Percentiles rank a stretch among this genome's conserved stretches.
Evolutionary conservation across 257 asterid genomes (phyloP).

Genomic region (Solanum clarkiae): DNA sequence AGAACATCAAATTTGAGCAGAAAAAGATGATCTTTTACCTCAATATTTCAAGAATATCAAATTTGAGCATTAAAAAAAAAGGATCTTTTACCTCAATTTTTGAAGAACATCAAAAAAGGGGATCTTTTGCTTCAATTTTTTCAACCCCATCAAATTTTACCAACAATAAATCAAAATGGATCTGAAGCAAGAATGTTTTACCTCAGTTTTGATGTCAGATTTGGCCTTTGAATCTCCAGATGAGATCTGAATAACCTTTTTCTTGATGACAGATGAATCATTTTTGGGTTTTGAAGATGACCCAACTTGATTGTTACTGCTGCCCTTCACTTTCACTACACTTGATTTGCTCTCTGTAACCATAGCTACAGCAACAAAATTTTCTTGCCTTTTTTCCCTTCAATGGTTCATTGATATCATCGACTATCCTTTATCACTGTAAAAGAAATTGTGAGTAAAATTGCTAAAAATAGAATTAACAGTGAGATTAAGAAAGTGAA

Average conservation of each 20-base stretch:
- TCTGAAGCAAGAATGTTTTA: neutral
- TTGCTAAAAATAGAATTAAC: neutral
- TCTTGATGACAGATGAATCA: conserved; percentile 30
- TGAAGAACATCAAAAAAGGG: neutral
- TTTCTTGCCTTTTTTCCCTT: neutral
- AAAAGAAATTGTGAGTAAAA: neutral
- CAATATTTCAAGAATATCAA: too few species aligned
- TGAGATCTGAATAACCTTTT: conserved; percentile 33
- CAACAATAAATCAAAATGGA: neutral
- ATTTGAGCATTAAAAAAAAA: neutral
- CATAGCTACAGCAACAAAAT: neutral
- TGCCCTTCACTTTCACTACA: neutral
- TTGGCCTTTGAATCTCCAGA: neutral
- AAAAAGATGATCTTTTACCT: too few species aligned
- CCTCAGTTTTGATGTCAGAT: conserved; percentile 22
- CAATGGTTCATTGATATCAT: neutral
- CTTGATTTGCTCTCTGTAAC: neutral
- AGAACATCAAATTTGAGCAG: too few species aligned
- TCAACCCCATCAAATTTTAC: neutral
- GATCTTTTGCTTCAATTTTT: too few species aligned
- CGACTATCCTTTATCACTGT: neutral
- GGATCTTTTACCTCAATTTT: neutral
- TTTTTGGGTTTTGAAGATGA: neutral
- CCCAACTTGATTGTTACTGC: neutral
- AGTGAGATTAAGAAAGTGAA: neutral